Evolutionary conservation across 108 stramenopile genomes (phyloP), one percentile per base, ranked within the genome.

Genomic region (Conticribra guillardii): DNA sequence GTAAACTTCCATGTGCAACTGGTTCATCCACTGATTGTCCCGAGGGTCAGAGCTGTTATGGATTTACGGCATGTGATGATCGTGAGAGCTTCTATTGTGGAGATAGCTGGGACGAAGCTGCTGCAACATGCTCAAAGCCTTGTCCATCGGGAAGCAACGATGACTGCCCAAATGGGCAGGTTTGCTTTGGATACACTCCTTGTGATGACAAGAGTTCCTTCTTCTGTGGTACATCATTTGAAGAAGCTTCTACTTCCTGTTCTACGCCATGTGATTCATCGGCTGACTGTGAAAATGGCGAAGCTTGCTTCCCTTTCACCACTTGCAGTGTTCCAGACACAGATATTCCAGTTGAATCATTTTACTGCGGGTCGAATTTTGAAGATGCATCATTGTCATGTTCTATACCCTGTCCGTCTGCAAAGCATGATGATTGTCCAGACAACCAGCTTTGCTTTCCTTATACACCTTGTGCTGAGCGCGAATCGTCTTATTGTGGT

Each of bases 31-130:
- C 32, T 18, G 85, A 87, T 22, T 94, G 93, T 73, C 93, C 93
- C 0, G 76, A 71, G 17, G 87, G 80, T 18, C 83, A 92, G 75
- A 87, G 74, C 45, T 95, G 94, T 69, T 92, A 86, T 68, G 91
- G 91, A 41, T 89, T 88, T 56, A 92, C 91, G 2, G 74, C 94
- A 11, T 92, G 94, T 60, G 82, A 87, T 61, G 65, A 79, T 58
- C 37, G 64, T 33, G 66, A 74, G 21, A 73, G 61, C 34, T 80
- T 80, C 61, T 80, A 54, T 34, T 80, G 79, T 50, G 79, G 79
- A 1, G 69, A 59, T 14, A 69, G 54, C 37, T 80, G 79, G 79
- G 79, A 80, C 33, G 71, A 80, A 41, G 79, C 79, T 21, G 54
- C 79, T 17, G 54, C 72, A 0, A 63, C 44, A 23, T 80, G 79